Evolutionary conservation across 495 filamentous ascomycete genomes (phyloP).

Genomic region (Arthonia radiata): DNA sequence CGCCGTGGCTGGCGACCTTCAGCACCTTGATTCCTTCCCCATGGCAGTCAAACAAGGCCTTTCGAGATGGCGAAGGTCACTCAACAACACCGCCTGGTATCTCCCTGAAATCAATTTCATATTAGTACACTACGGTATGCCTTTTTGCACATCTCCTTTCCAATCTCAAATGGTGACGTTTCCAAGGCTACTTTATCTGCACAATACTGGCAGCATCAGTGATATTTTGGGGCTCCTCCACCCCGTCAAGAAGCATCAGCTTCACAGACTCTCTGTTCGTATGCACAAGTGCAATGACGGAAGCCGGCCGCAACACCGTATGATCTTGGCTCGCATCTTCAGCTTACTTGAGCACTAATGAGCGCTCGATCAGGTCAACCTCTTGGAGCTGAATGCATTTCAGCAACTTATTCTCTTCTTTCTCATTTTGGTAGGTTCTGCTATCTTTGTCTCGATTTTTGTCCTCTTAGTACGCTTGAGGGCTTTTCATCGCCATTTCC

Average conservation of each 20-base stretch:
- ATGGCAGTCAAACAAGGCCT: no score
- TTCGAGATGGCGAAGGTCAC: no score
- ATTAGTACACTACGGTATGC: no score
- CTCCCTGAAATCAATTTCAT: no score
- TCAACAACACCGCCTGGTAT: no score
- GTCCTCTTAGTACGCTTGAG: conserved; percentile 40
- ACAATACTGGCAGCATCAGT: conserved; percentile 37
- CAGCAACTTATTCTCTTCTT: conserved; percentile 56
- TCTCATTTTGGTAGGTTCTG: conserved; percentile 46
- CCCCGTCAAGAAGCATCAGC: conserved; percentile 31
- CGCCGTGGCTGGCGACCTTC: no score
- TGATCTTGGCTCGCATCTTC: conserved; percentile 7
- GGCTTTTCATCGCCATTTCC: conserved; percentile 44
- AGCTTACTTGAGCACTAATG: conserved; percentile 15
- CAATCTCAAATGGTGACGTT: no score
- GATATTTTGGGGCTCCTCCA: conserved; percentile 50
- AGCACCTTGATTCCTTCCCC: no score
- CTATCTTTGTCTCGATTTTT: conserved; percentile 37
- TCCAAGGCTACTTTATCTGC: conserved; percentile 54
- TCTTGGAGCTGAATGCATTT: conserved; percentile 47
- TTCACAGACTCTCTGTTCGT: conserved; percentile 61
- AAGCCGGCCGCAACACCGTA: conserved; percentile 49
- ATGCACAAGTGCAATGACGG: conserved; percentile 55
- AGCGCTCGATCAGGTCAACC: no score
- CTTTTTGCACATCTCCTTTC: no score